Percentiles rank a stretch among this genome's conserved stretches.
Conservation (phyloP, 805 yeast species). For the Candida vartiovaarae region DNA sequence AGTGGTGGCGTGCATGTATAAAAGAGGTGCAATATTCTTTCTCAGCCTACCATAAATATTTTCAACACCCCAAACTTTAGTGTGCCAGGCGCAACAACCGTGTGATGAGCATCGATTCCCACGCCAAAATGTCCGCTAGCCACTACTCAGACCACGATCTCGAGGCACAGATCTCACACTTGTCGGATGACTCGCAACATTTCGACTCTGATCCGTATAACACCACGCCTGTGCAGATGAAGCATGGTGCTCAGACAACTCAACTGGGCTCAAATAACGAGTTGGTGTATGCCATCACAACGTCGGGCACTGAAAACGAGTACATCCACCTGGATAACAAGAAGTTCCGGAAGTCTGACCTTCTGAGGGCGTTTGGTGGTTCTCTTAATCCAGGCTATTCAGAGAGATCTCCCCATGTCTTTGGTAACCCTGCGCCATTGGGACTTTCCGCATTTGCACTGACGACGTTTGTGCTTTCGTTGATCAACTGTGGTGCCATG, state of each 20-base stretch:
- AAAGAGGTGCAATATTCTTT: too few species aligned
- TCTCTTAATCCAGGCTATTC: constrained; percentile 53
- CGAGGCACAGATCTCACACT: constrained; percentile 16
- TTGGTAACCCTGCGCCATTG: constrained; percentile 61
- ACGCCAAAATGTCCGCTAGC: not conserved
- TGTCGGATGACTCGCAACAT: constrained; percentile 10
- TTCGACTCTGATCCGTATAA: constrained; percentile 7
- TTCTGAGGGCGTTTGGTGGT: constrained; percentile 64
- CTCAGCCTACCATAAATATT: too few species aligned
- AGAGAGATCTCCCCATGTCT: constrained; percentile 39
- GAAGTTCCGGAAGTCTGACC: constrained; percentile 35
- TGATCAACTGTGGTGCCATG: constrained; percentile 49
- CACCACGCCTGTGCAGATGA: constrained; percentile 6
- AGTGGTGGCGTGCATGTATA: too few species aligned
- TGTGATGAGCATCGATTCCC: too few species aligned
- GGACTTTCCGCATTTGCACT: constrained; percentile 57
- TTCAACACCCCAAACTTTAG: too few species aligned
- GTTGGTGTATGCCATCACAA: constrained; percentile 17
- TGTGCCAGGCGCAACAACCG: too few species aligned
- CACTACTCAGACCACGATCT: constrained; percentile 6
- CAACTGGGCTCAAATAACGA: constrained; percentile 1
- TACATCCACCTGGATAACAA: constrained; percentile 21
- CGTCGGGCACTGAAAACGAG: constrained; percentile 22
- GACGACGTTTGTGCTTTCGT: constrained; percentile 52
- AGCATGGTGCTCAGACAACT: too few species aligned